Conservation (phyloP, 2,329 filamentous ascomycete genomes). For the Calonectria ilicicola region DNA sequence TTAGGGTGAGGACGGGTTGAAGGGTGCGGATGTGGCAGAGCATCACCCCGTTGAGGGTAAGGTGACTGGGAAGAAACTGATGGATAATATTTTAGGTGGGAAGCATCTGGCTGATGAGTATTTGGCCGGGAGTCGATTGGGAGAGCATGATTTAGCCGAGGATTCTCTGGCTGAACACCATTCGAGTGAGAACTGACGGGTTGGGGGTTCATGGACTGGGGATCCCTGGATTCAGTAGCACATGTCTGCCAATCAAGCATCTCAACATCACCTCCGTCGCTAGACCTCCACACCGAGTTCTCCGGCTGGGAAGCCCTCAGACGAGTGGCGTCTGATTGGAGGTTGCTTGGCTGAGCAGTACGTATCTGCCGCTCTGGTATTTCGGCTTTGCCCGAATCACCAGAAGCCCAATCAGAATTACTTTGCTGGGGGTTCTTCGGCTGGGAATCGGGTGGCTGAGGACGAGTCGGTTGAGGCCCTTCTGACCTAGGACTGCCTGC, state of each 20-base stretch:
- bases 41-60: background rate
- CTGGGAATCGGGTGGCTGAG: too few species aligned
- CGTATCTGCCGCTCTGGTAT: too few species aligned
- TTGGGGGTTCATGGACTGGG: background rate
- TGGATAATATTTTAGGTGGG: background rate
- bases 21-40: too few species aligned
- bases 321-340: background rate
- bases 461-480: background rate
- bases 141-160: background rate
- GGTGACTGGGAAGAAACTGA: background rate
- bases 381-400: too few species aligned
- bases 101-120: background rate
- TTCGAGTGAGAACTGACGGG: background rate
- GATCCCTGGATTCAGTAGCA: background rate
- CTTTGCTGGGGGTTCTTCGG: background rate
- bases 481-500: too few species aligned
- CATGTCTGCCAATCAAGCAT: background rate
- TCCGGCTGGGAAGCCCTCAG: background rate
- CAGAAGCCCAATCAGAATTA: background rate
- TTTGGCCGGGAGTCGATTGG: background rate
- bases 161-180: background rate
- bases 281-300: background rate
- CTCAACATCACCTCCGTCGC: background rate
- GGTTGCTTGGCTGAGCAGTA: background rate
- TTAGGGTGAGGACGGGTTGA: too few species aligned